phyloP scores from a whole-genome alignment of 2,329 filamentous ascomycete species.

The Neocatenulostroma microsporum region DNA sequence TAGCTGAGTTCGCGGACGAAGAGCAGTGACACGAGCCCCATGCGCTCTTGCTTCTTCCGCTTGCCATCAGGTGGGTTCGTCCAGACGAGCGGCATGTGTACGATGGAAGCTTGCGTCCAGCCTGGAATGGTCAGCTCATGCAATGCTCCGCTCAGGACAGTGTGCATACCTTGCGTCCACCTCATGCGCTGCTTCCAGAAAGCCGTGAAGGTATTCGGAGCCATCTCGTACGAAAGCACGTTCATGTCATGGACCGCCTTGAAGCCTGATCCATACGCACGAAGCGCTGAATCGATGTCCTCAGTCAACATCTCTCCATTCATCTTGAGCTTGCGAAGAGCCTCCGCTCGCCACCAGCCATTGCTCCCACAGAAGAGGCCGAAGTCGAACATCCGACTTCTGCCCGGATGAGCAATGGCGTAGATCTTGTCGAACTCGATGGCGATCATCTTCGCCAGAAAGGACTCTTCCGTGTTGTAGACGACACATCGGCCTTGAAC shows the following conservation, averaged over 20 bases:
- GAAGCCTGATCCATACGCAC: slow-evolving; percentile 38
- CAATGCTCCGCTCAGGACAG: background rate
- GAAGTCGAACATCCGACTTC: slow-evolving; percentile 44
- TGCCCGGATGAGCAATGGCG: too few species aligned
- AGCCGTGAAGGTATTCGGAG: slow-evolving; percentile 37
- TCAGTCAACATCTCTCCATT: slow-evolving; percentile 45
- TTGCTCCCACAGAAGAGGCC: slow-evolving; percentile 45
- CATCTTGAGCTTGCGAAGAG: slow-evolving; percentile 43
- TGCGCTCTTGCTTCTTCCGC: slow-evolving; percentile 33
- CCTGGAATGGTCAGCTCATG: slow-evolving; percentile 20
- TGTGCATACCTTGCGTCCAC: background rate
- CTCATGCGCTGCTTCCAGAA: slow-evolving; percentile 47
- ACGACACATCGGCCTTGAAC: slow-evolving; percentile 43
- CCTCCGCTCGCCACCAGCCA: slow-evolving; percentile 41
- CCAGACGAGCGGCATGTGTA: slow-evolving; percentile 38
- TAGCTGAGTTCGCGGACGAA: slow-evolving; percentile 41
- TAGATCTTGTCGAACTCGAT: too few species aligned
- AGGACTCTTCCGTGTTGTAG: slow-evolving; percentile 39
- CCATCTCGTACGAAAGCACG: slow-evolving; percentile 43
- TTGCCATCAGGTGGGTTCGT: slow-evolving; percentile 33
- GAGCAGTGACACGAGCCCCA: slow-evolving; percentile 40
- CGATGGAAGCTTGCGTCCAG: slow-evolving; percentile 43
- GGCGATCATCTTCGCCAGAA: too few species aligned
- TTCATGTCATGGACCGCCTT: slow-evolving; percentile 44
- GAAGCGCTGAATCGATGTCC: slow-evolving; percentile 44